Evolutionary conservation across 192 early-diverging fungal species (phyloP).

Genomic region (Entrophospora sp.): DNA sequence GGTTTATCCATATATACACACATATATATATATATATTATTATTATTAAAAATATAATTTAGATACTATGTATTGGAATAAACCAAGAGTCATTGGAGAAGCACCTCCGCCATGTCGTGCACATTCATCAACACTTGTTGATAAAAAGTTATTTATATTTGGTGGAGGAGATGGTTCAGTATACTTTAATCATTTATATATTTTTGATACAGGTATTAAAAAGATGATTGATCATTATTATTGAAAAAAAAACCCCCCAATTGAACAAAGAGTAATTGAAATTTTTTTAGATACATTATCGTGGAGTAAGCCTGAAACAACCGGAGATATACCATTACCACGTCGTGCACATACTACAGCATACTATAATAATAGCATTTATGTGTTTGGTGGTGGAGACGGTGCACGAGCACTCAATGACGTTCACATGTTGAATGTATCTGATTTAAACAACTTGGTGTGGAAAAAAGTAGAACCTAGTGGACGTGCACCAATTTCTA

Average conservation of each 20-base stretch:
- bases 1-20: not conserved
- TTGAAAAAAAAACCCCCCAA: too few relatives aligned
- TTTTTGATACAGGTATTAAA: slow-evolving; percentile 59
- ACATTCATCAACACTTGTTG: slow-evolving; percentile 66
- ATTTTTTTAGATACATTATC: slow-evolving; percentile 40
- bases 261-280: not conserved
- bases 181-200: slow-evolving; percentile 73
- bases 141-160: slow-evolving; percentile 62
- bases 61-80: too few relatives aligned
- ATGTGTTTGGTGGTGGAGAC: slow-evolving; percentile 82
- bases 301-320: slow-evolving; percentile 60
- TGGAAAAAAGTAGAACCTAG: slow-evolving; percentile 61
- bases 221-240: too few relatives aligned
- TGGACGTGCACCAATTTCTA: slow-evolving; percentile 54
- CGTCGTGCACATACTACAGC: slow-evolving; percentile 77
- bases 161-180: too few relatives aligned
- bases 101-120: slow-evolving; percentile 72
- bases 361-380: slow-evolving; percentile 65
- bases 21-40: not conserved
- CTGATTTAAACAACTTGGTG: slow-evolving; percentile 23
- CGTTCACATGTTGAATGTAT: slow-evolving; percentile 53
- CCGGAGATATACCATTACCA: slow-evolving; percentile 45
- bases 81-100: slow-evolving; percentile 56
- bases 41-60: slow-evolving; percentile 71
- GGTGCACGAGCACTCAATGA: too few relatives aligned